Evolutionary conservation across 2,329 filamentous ascomycete species (phyloP).

Genomic region (Penicillium sp.): DNA sequence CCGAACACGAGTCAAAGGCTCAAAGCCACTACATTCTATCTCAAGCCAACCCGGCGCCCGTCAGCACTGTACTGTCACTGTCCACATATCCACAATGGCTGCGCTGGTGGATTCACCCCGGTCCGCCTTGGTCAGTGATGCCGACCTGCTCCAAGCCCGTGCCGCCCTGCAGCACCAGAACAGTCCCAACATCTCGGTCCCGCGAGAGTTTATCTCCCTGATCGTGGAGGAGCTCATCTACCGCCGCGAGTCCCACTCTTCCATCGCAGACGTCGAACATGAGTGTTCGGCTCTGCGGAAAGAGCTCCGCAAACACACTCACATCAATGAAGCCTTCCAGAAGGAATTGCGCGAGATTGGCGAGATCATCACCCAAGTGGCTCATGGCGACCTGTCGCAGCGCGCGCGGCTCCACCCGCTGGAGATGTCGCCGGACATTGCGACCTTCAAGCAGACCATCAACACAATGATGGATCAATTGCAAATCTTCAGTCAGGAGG

Average conservation of each 20-base stretch:
- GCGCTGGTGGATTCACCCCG: constrained; percentile 18
- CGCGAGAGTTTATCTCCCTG: constrained; percentile 25
- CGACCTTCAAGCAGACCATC: constrained; percentile 68
- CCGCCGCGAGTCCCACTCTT: constrained; percentile 24
- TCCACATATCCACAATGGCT: constrained; percentile 14
- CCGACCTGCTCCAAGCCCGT: constrained; percentile 26
- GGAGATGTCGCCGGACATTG: constrained; percentile 28
- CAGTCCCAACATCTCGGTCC: constrained; percentile 22
- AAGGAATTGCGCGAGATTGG: constrained; percentile 29
- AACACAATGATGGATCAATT: constrained; percentile 85
- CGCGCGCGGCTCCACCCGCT: constrained; percentile 25
- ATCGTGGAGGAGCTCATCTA: constrained; percentile 28
- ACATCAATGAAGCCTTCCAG: constrained; percentile 32
- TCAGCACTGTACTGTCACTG: neutral
- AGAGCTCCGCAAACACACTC: constrained; percentile 27
- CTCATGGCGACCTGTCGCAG: constrained; percentile 27
- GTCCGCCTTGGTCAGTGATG: constrained; percentile 22
- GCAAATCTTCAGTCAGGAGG: constrained; percentile 76
- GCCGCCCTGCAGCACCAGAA: constrained; percentile 27
- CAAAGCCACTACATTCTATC: neutral
- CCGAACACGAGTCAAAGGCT: neutral
- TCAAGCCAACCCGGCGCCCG: neutral
- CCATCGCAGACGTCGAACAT: constrained; percentile 22
- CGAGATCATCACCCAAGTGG: constrained; percentile 30
- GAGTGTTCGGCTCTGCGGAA: constrained; percentile 25